Percentiles rank a stretch among this genome's conserved stretches.
Conservation (phyloP, 345 rosid species). For the Citrus maxima region DNA sequence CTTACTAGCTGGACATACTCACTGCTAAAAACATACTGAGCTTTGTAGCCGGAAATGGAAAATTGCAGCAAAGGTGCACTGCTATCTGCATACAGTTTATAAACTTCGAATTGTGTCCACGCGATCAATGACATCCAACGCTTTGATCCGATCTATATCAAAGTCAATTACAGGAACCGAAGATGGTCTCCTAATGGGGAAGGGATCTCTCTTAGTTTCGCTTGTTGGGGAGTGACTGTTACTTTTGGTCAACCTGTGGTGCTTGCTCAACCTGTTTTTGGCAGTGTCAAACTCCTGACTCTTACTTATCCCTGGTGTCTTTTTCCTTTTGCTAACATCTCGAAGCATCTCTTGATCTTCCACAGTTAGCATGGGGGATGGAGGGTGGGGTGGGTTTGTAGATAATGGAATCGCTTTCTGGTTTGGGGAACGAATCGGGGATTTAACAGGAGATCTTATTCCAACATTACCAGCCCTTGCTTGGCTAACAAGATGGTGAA, state of each 20-base stretch:
- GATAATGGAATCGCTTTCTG: conserved; percentile 50
- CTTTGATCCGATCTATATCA: conserved; percentile 74
- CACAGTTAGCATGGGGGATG: conserved; percentile 50
- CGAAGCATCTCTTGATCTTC: conserved; percentile 98
- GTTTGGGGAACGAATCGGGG: conserved; percentile 81
- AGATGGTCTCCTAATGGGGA: conserved; percentile 65
- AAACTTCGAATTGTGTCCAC: conserved; percentile 72
- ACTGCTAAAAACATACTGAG: neutral
- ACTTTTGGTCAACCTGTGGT: conserved; percentile 89
- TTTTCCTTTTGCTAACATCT: conserved; percentile 79
- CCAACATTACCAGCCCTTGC: conserved; percentile 69
- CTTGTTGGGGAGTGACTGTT: conserved; percentile 79
- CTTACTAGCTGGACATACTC: neutral
- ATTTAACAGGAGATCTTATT: conserved; percentile 74
- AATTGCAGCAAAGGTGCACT: conserved; percentile 17
- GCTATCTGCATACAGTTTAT: conserved; percentile 16
- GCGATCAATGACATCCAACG: conserved; percentile 86
- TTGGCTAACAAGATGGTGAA: conserved; percentile 82
- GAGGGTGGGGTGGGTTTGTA: conserved; percentile 34
- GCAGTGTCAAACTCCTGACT: conserved; percentile 89
- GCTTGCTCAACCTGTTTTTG: conserved; percentile 56
- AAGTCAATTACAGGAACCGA: conserved; percentile 72
- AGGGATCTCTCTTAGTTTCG: conserved; percentile 54
- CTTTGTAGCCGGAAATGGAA: conserved; percentile 9
- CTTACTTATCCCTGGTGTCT: conserved; percentile 88